Percentiles rank a stretch among this genome's conserved stretches.
Evolutionary conservation across 2,329 filamentous ascomycete species (phyloP).

Genomic region (Fusarium pseudoanthophilum): DNA sequence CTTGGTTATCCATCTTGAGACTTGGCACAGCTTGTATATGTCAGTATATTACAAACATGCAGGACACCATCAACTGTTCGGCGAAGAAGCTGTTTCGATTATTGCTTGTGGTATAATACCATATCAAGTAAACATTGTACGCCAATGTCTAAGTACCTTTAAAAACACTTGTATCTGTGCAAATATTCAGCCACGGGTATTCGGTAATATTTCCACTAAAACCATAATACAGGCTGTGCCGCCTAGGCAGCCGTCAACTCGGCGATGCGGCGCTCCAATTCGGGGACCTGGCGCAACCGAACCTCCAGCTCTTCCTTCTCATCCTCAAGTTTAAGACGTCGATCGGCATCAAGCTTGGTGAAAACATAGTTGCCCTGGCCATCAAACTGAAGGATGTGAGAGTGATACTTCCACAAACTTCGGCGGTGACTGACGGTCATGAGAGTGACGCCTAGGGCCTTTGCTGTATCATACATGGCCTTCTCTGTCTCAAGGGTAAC

Average conservation of each 20-base stretch:
- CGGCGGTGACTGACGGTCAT: constrained; percentile 96
- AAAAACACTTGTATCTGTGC: not conserved
- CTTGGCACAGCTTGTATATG: not conserved
- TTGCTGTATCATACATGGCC: constrained; percentile 97
- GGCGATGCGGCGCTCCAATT: constrained; percentile 84
- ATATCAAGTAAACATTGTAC: not conserved
- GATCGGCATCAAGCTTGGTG: constrained; percentile 87
- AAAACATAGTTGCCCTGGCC: constrained; percentile 94
- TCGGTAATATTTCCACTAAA: not conserved
- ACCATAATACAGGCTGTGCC: not conserved
- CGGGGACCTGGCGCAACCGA: constrained; percentile 84
- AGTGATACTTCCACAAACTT: constrained; percentile 97
- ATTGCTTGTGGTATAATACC: not conserved
- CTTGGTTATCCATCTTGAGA: not conserved
- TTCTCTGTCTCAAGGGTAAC: constrained; percentile 96
- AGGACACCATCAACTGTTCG: not conserved
- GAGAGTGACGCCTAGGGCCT: constrained; percentile 88
- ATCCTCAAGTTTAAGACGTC: constrained; percentile 86
- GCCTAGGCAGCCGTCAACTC: constrained; percentile 69
- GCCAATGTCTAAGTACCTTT: not conserved
- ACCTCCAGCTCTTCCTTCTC: constrained; percentile 95
- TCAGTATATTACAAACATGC: not conserved
- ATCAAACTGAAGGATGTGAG: constrained; percentile 94
- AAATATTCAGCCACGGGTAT: constrained; percentile 10
- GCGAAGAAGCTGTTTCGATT: not conserved